These are phyloP conservation scores for Apiotrichum sp. DNA, from an alignment of 1,284 basidiomycete genomes.

Conservation along the genomic window DNA sequence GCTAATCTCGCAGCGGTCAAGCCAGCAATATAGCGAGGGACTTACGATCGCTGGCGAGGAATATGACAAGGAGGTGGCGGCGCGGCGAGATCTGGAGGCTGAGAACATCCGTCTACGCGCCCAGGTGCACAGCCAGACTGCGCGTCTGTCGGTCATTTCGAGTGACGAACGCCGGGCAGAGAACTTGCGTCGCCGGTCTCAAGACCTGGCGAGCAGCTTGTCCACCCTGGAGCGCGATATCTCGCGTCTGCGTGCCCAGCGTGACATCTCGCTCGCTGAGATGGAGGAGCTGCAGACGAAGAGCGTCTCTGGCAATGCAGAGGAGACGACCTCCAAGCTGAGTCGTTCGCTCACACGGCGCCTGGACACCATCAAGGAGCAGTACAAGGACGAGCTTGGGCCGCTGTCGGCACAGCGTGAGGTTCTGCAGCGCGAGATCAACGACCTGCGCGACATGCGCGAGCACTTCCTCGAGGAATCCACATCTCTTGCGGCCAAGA, in stretches of 20 bases:
- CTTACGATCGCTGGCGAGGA: constrained; percentile 86
- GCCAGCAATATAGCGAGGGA: constrained; percentile 86
- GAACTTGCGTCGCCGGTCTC: constrained; percentile 67
- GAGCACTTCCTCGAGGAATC: constrained; percentile 88
- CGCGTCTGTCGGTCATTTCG: constrained; percentile 71
- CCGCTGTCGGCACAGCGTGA: constrained; percentile 79
- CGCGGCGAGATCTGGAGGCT: constrained; percentile 80
- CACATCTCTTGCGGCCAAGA: constrained; percentile 78
- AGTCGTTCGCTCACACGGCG: constrained; percentile 73
- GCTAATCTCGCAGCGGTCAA: constrained; percentile 58
- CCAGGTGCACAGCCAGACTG: constrained; percentile 81
- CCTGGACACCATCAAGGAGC: constrained; percentile 79
- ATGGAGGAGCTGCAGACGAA: constrained; percentile 72
- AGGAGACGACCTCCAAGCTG: constrained; percentile 47
- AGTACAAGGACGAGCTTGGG: constrained; percentile 80
- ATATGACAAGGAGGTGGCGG: constrained; percentile 82
- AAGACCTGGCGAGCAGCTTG: constrained; percentile 70
- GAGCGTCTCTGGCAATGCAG: constrained; percentile 14
- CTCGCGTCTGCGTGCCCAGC: constrained; percentile 77
- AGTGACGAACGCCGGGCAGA: constrained; percentile 72
- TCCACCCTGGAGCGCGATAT: constrained; percentile 76
- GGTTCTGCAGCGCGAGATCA: constrained; percentile 69
- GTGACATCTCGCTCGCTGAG: constrained; percentile 86
- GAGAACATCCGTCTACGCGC: constrained; percentile 80
- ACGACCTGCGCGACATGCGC: constrained; percentile 76